Evolutionary conservation across 2,329 filamentous ascomycete genomes (phyloP), one percentile per base, ranked within the genome.

Genomic region (Neonectria faginata): DNA sequence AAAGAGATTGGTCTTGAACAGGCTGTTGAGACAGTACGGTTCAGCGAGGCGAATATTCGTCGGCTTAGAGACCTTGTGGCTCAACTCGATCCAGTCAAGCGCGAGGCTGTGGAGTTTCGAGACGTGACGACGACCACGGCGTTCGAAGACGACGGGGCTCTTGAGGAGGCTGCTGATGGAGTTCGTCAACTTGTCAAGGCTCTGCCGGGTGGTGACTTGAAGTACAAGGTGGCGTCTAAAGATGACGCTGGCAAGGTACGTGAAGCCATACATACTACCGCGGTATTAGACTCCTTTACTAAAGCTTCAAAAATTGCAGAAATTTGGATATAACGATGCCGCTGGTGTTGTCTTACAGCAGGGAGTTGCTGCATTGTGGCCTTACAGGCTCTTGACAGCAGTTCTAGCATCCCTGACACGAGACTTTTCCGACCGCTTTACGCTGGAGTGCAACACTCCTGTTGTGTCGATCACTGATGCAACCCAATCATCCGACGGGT

Each of bases 281-380:
- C 10, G 31, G 31, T 10, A 39, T 18, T 6, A 39, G 5, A 51
- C 31, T 4, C 9, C 18, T 25, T 51, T 5, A 8, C 20, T n/a
- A 14, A n/a, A 12, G 31, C 31, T 10, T 33, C 29, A 27, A 9
- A 31, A 0, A 12, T n/a, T 29, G 7, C 25, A 72, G 65, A 54
- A 57, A 11, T 56, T 61, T 3, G 33, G 55, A 3, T 51, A 53
- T 20, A 61, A 67, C 18, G 57, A 67, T 64, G 61, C 36, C 8
- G 57, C 54, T 3, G 66, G 57, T 1, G 81, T 81, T 1, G 79
- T 79, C 0, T 71, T 82, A 12, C 75, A 76, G 6, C 81, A 81
- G 27, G 66, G 69, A 1, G 81, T 82, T 2, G 84, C 81, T 3
- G 81, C 82, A 5, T 72, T 86, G 2, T 85, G 81, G 79, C 82